Evolutionary conservation across 2,329 filamentous ascomycete genomes (phyloP).

Genomic region (Apiospora hydei): DNA sequence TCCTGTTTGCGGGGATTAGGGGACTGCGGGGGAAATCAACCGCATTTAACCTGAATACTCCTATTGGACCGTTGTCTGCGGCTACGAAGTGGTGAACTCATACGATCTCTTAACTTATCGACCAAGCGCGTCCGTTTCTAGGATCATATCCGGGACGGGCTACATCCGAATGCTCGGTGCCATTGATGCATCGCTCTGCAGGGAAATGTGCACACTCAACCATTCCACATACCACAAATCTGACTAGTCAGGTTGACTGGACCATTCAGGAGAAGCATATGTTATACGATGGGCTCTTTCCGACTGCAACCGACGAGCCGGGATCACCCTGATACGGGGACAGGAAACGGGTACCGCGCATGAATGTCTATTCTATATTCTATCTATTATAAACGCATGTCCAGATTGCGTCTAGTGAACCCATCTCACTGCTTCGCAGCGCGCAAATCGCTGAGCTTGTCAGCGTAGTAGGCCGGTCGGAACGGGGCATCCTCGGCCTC

Average conservation of each 20-base stretch:
- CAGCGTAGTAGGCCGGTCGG: conserved; percentile 83
- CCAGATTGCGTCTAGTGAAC: background rate
- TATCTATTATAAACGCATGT: background rate
- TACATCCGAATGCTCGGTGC: background rate
- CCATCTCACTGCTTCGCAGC: conserved; percentile 32
- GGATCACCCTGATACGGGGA: background rate
- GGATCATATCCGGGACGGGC: background rate
- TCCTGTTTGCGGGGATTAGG: background rate
- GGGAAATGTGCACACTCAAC: background rate
- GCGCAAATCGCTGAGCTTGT: conserved; percentile 81
- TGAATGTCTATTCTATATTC: conserved; percentile 17
- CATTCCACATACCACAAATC: background rate
- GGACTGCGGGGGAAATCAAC: conserved; percentile 31
- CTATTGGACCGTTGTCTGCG: conserved; percentile 24
- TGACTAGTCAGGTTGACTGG: background rate
- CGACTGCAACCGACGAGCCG: background rate
- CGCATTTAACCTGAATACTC: conserved; percentile 32
- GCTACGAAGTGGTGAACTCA: conserved; percentile 2
- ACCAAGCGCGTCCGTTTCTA: background rate
- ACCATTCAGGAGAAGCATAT: background rate
- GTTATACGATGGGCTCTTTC: background rate
- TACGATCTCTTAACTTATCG: background rate
- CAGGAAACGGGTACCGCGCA: background rate
- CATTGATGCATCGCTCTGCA: background rate
- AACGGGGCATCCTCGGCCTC: conserved; percentile 71